Evolutionary conservation across 495 filamentous ascomycete genomes (phyloP).

Genomic region (Penicillium soppii): DNA sequence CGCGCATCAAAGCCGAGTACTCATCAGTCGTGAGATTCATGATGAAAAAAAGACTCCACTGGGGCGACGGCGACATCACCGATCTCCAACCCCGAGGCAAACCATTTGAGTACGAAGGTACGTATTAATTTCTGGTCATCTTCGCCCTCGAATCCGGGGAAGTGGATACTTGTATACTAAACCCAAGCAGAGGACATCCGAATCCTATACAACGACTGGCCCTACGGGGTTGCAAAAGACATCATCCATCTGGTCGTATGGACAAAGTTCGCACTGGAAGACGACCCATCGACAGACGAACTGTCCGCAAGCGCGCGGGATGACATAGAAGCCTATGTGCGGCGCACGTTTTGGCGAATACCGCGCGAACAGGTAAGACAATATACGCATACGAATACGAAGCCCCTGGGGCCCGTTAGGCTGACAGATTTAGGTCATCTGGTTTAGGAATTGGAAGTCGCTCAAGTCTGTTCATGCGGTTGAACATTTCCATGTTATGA

Average conservation of each 20-base stretch:
- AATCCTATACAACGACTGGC: conserved; percentile 86
- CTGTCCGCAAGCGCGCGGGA: conserved; percentile 60
- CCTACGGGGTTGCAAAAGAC: conserved; percentile 72
- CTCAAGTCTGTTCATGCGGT: conserved; percentile 81
- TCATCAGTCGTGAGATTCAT: conserved; percentile 76
- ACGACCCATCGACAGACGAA: conserved; percentile 62
- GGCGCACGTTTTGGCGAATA: conserved; percentile 57
- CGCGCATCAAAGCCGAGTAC: conserved; percentile 59
- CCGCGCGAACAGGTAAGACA: conserved; percentile 34
- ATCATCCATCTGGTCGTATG: conserved; percentile 86
- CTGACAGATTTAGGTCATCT: conserved; percentile 58
- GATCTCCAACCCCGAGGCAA: conserved; percentile 44
- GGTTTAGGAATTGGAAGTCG: conserved; percentile 87
- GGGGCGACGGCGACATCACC: conserved; percentile 45
- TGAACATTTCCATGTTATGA: conserved; percentile 95
- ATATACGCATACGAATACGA: conserved; percentile 16
- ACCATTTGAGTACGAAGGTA: conserved; percentile 53
- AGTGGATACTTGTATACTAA: too few relatives aligned
- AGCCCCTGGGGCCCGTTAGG: too few relatives aligned
- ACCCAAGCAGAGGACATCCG: conserved; percentile 62
- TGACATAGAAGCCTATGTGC: conserved; percentile 68
- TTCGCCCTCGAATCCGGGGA: neutral
- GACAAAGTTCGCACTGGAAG: conserved; percentile 82
- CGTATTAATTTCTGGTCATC: conserved; percentile 6
- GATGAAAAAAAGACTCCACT: conserved; percentile 60